Evolutionary conservation across 2,329 filamentous ascomycete species (phyloP).

Genomic region (Tympanopsis confertula): DNA sequence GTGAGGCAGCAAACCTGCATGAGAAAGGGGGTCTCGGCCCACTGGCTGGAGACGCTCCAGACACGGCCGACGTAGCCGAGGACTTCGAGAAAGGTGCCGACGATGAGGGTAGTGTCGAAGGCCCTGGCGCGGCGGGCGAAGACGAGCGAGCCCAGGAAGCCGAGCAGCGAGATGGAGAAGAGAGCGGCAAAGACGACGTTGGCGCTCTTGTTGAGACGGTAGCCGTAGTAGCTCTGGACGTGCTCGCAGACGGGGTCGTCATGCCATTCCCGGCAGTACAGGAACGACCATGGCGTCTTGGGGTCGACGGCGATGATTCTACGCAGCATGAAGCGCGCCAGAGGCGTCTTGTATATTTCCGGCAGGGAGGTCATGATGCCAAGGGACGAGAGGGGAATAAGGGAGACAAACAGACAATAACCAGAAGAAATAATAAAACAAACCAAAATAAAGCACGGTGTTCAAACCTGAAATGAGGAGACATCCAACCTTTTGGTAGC

Average conservation of each 20-base stretch:
- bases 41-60: conserved; percentile 40
- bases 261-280: background rate
- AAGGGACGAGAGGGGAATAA: too few relatives aligned
- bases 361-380: too few relatives aligned
- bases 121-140: conserved; percentile 31
- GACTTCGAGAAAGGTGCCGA: conserved; percentile 42
- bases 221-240: conserved; percentile 29
- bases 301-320: too few relatives aligned
- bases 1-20: conserved; percentile 52
- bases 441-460: too few relatives aligned
- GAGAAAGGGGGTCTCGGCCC: conserved; percentile 30
- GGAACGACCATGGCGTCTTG: too few relatives aligned
- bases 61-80: conserved; percentile 48
- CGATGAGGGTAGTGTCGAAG: conserved; percentile 38
- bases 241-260: background rate
- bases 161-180: conserved; percentile 31
- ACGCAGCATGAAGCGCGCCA: too few relatives aligned
- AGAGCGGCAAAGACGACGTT: conserved; percentile 39
- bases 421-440: too few relatives aligned
- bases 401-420: too few relatives aligned
- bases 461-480: too few relatives aligned
- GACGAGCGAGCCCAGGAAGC: conserved; percentile 25
- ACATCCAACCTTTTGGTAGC: too few relatives aligned
- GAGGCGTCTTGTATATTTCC: too few relatives aligned
- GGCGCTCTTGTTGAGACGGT: conserved; percentile 37